Base-by-base conservation (phyloP, 2,329 filamentous ascomycete species). In the Venturia asperata region DNA sequence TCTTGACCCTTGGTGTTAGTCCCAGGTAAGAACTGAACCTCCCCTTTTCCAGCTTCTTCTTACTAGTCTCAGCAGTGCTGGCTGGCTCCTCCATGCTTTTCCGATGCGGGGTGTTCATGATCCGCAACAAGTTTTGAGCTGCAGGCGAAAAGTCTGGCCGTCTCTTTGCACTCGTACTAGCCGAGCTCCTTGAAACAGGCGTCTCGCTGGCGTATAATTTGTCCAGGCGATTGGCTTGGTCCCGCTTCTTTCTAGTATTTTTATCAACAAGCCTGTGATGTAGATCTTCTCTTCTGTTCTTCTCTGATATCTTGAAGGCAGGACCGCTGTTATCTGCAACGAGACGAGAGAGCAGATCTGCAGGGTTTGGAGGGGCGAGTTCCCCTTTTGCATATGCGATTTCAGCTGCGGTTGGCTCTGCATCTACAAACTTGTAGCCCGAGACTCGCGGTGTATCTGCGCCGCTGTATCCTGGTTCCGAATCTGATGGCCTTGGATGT, bases 231-330 rank as follows among this genome's bases (percentile, higher is more conserved):
- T 63, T 49, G 13, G 24, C 27, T 43, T 34, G 82, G 34, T 82
- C 81, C 62, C 87, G 84, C 73, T 92, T 92, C 2, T 83, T 88
- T 70, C 86, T 85, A 15, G 89, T 85, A 27, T 90, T 90, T 63
- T 85, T 85, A 67, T 96, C 92, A 2, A 97, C 92, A 83, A 97
- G 91, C 43, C 87, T 85, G 71, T 93, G 86, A 74, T 95, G 66
- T 15, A 67, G 47, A 6, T 56, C 30, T 52, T 67, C 66, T 27
- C 66, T 42, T 3, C 17, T 55, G 39, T 37, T 64, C 19, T 47
- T 30, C 34, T 63, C 58, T 6, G 19, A 30, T 19, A 67, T 61
- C n/a, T 58, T 43, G 43, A 67, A 67, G 10, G 66, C 58, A 24
- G 64, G 67, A 13, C 41, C 41, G 15, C 13, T 30, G 24, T 21